A percentile compares a stretch with the other conserved stretches of the same genome.
These are phyloP conservation scores for Pseudozyma sp. DNA, from an alignment of 1,284 basidiomycete species.

Conservation along the genomic window DNA sequence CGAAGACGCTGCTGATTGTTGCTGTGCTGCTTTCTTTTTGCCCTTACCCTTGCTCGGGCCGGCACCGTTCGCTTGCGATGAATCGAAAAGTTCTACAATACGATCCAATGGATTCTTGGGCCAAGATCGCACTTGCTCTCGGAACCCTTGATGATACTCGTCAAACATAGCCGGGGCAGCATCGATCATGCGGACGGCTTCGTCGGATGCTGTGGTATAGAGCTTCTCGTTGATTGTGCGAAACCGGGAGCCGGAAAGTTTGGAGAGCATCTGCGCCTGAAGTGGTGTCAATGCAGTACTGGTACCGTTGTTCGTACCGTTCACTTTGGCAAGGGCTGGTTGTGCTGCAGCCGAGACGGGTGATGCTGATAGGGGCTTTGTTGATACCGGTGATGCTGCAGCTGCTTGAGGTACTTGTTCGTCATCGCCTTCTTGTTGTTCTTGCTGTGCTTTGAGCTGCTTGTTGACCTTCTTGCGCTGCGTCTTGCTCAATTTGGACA, in stretches of 20 bases:
- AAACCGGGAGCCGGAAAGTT: conserved; percentile 66
- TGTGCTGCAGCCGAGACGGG: neutral
- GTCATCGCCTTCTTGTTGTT: conserved; percentile 1
- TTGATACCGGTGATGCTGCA: neutral
- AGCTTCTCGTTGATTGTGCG: conserved; percentile 68
- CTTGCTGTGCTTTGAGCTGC: conserved; percentile 33
- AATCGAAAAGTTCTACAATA: conserved; percentile 52
- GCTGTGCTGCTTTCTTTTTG: conserved; percentile 1
- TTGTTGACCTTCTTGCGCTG: conserved; percentile 63
- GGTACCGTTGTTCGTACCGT: neutral
- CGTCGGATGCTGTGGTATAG: conserved; percentile 59
- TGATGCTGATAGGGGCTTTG: neutral
- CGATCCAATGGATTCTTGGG: conserved; percentile 66
- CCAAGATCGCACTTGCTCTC: conserved; percentile 65
- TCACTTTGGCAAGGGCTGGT: neutral
- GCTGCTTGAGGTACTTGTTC: neutral
- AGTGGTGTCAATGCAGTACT: conserved; percentile 41
- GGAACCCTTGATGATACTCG: conserved; percentile 67
- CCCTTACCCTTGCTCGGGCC: conserved; percentile 14
- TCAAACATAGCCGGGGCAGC: conserved; percentile 55
- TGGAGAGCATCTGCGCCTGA: conserved; percentile 58
- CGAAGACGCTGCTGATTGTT: conserved; percentile 2
- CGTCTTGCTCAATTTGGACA: conserved; percentile 53
- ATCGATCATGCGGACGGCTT: conserved; percentile 59
- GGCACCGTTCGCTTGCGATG: neutral